These are phyloP conservation scores for Penicillium thymicola DNA, from an alignment of 2,329 filamentous ascomycete species.

Conservation along the genomic window DNA sequence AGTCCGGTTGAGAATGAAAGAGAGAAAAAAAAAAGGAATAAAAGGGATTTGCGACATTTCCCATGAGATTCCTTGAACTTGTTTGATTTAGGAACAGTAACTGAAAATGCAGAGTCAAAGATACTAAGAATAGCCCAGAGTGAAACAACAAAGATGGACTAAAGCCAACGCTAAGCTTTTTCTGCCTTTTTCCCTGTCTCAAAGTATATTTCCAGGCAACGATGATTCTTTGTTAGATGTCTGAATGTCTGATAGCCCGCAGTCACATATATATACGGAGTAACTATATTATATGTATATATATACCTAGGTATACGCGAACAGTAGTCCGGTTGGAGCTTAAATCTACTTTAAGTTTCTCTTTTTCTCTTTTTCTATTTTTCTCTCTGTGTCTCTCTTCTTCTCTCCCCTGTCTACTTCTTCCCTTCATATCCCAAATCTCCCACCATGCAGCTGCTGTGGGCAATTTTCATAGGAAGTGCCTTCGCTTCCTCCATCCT, in stretches of 20 bases:
- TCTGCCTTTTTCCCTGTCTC: neutral
- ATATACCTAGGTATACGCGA: too few species aligned
- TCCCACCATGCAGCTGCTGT: slow-evolving; percentile 17
- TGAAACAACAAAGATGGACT: neutral
- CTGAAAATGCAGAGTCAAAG: neutral
- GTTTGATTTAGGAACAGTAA: too few species aligned
- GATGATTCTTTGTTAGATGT: too few species aligned
- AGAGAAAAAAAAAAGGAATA: too few species aligned
- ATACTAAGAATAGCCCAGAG: neutral
- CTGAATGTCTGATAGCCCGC: too few species aligned
- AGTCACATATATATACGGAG: too few species aligned
- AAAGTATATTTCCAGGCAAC: neutral
- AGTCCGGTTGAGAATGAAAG: too few species aligned
- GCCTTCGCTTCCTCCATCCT: slow-evolving; percentile 15
- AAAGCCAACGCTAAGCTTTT: neutral
- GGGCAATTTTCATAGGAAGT: slow-evolving; percentile 12
- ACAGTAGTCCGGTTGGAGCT: neutral
- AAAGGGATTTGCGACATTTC: too few species aligned
- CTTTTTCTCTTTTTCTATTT: neutral
- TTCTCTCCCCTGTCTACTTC: neutral
- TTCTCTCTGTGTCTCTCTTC: neutral
- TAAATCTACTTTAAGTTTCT: neutral
- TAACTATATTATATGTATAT: too few species aligned
- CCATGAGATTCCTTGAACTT: too few species aligned
- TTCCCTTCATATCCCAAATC: neutral